These are phyloP conservation scores for Erigeron canadensis DNA, from an alignment of 129 eudicot genomes.

Conservation along the genomic window DNA sequence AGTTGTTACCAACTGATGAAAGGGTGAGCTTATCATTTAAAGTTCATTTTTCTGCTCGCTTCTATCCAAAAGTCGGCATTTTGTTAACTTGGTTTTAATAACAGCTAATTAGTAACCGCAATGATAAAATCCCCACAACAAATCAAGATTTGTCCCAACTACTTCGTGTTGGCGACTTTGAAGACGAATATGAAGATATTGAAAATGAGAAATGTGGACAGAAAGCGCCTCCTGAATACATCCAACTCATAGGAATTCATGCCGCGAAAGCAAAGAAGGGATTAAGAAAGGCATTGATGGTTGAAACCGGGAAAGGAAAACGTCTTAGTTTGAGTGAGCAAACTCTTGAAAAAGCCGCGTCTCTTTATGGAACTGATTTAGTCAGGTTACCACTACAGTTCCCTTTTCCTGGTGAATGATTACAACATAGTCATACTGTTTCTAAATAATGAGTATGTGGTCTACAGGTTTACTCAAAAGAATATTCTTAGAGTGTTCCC, in stretches of 20 bases:
- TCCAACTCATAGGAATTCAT: conserved; percentile 63
- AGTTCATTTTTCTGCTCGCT: not conserved
- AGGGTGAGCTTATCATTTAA: conserved; percentile 31
- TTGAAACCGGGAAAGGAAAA: conserved; percentile 43
- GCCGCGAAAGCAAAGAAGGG: conserved; percentile 72
- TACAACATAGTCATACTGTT: not conserved
- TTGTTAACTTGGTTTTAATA: not conserved
- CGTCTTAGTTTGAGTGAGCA: conserved; percentile 89
- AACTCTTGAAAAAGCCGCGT: conserved; percentile 66
- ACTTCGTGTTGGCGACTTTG: conserved; percentile 20
- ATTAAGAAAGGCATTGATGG: conserved; percentile 44
- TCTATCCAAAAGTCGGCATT: not conserved
- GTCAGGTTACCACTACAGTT: conserved; percentile 53
- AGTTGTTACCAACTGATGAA: conserved; percentile 30
- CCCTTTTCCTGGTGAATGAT: conserved; percentile 1
- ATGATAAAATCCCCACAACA: not conserved
- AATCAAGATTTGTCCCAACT: conserved; percentile 18
- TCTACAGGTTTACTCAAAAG: conserved; percentile 75
- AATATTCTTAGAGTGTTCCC: conserved; percentile 82
- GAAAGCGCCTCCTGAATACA: conserved; percentile 47
- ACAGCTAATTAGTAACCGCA: conserved; percentile 37
- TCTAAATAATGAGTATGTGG: conserved; percentile 11
- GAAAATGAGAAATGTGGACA: conserved; percentile 37
- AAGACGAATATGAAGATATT: conserved; percentile 35
- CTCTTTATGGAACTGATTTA: conserved; percentile 53